These are phyloP conservation scores for Thuidium tamariscinum DNA, from an alignment of 225 moss, liverwort and hornwort genomes.

Conservation along the genomic window DNA sequence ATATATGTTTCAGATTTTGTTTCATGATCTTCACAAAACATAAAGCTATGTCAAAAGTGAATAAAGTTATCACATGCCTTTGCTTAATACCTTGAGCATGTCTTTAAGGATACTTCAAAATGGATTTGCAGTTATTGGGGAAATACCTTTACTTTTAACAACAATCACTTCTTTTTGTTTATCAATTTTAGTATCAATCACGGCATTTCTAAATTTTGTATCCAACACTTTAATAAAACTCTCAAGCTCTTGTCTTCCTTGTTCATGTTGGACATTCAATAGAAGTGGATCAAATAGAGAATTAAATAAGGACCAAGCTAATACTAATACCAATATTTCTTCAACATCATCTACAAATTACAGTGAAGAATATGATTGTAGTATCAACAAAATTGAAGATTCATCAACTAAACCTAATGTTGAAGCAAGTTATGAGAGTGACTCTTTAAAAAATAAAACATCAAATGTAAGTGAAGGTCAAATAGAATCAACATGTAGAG, in stretches of 20 bases:
- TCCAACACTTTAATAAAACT: background rate
- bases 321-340: background rate
- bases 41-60: background rate
- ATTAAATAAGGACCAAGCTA: background rate
- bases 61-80: background rate
- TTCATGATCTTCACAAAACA: background rate
- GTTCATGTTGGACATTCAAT: constrained; percentile 29
- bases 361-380: background rate
- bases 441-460: background rate
- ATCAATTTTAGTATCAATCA: constrained; percentile 7
- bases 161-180: constrained; percentile 5
- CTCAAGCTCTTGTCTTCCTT: constrained; percentile 21
- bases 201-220: constrained; percentile 5
- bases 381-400: background rate
- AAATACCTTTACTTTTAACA: constrained; percentile 1
- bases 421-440: background rate
- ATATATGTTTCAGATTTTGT: background rate
- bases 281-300: background rate
- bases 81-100: constrained; percentile 3
- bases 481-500: background rate
- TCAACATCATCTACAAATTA: background rate
- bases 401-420: background rate
- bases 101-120: constrained; percentile 3
- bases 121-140: background rate
- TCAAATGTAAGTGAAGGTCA: background rate